Evolutionary conservation across 2,329 filamentous ascomycete species (phyloP), one percentile per base, ranked within the genome.

Genomic region (Colletotrichum salicis): DNA sequence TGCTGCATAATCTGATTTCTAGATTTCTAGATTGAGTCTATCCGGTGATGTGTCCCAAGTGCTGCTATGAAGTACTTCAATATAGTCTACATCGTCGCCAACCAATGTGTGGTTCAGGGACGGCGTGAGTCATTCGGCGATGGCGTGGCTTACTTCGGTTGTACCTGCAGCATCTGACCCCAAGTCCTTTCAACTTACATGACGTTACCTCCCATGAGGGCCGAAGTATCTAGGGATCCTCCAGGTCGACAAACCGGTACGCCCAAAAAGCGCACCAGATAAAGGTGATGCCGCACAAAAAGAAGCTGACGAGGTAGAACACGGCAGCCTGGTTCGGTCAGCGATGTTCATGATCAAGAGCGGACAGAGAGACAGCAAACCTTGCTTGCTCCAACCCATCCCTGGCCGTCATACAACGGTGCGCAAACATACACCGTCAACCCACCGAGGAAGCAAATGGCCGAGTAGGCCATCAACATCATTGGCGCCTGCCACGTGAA

Each of bases 401-500:
- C 55, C 29, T 67, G 67, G 19, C 75, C 71, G 11, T 66, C 73
- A 51, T 78, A 78, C 2, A 78, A 37, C 2, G 77, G 76, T 35
- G 75, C 70, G 51, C 72, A 76, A 31, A 77, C 72, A 56, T 76
- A 78, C 2, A 76, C 64, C n/a, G 72, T 75, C 35, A 77, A 48
- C 4, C 76, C 70, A 10, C 71, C 60, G 4, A 78, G 56, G 56
- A 78, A 78, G 5, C 68, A 74, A 13, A 77, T 70, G 11, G 76
- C 67, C 5, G 76, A 75, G 67, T 78, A 78, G 3, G 76, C 73
- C 48, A 78, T 61, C 10, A 78, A 74, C 77, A 78, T 78, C 65
- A 78, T 76, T 11, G 77, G 76, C 31, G 77, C 77, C 70, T 78
- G 77, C 76, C 77, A 79, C 0, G 77, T 78, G 59, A 78, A 78